These are phyloP conservation scores for Podospora comata DNA, from an alignment of 495 filamentous ascomycete genomes.

Conservation along the genomic window DNA sequence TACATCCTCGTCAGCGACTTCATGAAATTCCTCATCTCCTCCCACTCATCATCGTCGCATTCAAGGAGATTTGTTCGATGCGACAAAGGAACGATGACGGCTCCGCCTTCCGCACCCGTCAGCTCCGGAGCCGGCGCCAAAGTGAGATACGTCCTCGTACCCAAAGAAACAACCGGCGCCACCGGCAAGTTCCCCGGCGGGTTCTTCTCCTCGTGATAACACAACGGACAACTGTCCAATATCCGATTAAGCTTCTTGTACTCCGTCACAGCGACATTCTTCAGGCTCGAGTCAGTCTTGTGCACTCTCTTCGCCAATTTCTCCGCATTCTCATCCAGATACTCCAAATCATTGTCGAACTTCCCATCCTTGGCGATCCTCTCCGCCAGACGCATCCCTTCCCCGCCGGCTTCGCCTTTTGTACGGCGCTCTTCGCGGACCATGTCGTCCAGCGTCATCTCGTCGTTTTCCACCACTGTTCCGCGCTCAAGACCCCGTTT, in stretches of 20 bases:
- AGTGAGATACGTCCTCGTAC: conserved; percentile 81
- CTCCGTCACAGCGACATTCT: conserved; percentile 81
- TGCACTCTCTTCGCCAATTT: conserved; percentile 88
- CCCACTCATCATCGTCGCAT: conserved; percentile 99
- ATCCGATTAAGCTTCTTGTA: conserved; percentile 88
- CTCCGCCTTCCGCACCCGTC: conserved; percentile 63
- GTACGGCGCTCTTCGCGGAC: conserved; percentile 85
- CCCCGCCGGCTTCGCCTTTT: conserved; percentile 72
- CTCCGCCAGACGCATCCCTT: conserved; percentile 79
- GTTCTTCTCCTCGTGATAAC: conserved; percentile 84
- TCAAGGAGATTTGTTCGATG: conserved; percentile 89
- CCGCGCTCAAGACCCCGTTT: conserved; percentile 79
- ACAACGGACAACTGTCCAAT: conserved; percentile 84
- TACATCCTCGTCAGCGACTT: conserved; percentile 92
- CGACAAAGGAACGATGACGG: conserved; percentile 83
- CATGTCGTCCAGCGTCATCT: conserved; percentile 97
- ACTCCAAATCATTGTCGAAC: conserved; percentile 91
- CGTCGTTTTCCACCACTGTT: conserved; percentile 80
- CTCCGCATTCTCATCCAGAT: conserved; percentile 93
- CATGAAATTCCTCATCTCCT: conserved; percentile 99
- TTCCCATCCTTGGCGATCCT: conserved; percentile 88
- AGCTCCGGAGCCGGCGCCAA: conserved; percentile 89
- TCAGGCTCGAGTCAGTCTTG: conserved; percentile 83
- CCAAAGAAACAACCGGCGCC: conserved; percentile 86
- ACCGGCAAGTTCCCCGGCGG: conserved; percentile 61